phyloP scores from a whole-genome alignment of 441 rosid species.

The Brassica balearica region DNA sequence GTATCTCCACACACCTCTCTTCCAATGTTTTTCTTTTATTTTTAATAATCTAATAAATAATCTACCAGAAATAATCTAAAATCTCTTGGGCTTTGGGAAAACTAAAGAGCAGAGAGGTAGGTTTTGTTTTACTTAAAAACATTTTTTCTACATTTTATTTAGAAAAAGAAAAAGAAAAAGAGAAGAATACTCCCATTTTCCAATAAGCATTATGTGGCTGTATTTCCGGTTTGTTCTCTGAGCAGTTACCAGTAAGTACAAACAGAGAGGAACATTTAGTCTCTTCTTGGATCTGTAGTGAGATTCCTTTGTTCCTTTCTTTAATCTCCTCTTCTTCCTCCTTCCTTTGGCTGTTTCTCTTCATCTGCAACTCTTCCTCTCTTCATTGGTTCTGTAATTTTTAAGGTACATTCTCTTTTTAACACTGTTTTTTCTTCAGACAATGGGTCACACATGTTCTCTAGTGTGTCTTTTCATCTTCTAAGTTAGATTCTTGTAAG shows the following conservation, averaged over 20 bases:
- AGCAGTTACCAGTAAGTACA: constrained; percentile 41
- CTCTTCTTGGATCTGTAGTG: constrained; percentile 67
- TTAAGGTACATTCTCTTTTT: constrained; percentile 29
- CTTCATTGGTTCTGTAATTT: constrained; percentile 34
- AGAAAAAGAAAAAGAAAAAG: not conserved
- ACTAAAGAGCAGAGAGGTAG: not conserved
- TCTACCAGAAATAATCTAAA: constrained; percentile 8
- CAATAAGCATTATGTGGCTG: constrained; percentile 45
- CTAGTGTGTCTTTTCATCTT: constrained; percentile 38
- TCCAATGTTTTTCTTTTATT: constrained; percentile 18
- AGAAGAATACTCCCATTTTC: constrained; percentile 42
- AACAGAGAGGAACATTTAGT: constrained; percentile 37
- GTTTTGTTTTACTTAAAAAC: constrained; percentile 24
- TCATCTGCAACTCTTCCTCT: constrained; percentile 19
- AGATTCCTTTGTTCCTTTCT: constrained; percentile 47
- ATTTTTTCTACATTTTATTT: constrained; percentile 3
- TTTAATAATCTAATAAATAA: not conserved
- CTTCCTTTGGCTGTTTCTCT: constrained; percentile 31
- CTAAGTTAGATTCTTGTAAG: constrained; percentile 38
- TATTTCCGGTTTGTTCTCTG: constrained; percentile 48
- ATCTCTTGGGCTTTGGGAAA: constrained; percentile 9
- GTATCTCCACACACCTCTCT: constrained; percentile 42
- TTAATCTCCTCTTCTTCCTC: constrained; percentile 31
- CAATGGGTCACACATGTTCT: constrained; percentile 29
- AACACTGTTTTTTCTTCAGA: constrained; percentile 4